phyloP scores from a whole-genome alignment of 805 yeast genomes.

The Yarrowia divulgata region DNA sequence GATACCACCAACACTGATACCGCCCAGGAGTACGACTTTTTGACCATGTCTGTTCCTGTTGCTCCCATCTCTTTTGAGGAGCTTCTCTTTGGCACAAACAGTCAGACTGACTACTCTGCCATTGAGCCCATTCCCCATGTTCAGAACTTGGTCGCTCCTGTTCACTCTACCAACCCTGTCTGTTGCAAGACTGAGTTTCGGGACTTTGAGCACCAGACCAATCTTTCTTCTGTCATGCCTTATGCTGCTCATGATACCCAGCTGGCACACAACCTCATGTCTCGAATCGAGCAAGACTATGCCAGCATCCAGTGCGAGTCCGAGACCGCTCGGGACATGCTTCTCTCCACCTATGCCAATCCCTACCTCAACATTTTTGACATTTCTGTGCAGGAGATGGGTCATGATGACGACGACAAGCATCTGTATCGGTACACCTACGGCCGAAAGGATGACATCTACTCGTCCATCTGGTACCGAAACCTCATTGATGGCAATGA shows the following conservation, averaged over 20 bases:
- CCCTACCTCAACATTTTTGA: slow-evolving; percentile 20
- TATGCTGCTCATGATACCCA: not conserved
- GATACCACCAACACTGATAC: not conserved
- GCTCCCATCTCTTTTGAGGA: not conserved
- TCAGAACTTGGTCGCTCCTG: too few relatives aligned
- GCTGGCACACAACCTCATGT: not conserved
- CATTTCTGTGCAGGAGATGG: slow-evolving; percentile 1
- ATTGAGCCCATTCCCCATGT: slow-evolving; percentile 1
- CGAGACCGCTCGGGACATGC: not conserved
- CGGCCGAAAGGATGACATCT: slow-evolving; percentile 1
- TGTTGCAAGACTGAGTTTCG: not conserved
- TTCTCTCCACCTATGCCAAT: not conserved
- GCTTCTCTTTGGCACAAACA: not conserved
- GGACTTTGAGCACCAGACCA: not conserved
- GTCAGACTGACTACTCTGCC: not conserved
- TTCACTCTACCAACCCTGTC: not conserved
- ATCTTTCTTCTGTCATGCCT: slow-evolving; percentile 1
- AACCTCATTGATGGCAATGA: not conserved
- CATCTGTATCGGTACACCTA: slow-evolving; percentile 3
- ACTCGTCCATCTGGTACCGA: slow-evolving; percentile 28
- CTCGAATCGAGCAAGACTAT: not conserved
- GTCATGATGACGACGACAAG: not conserved
- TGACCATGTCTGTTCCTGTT: not conserved
- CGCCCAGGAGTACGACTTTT: slow-evolving; percentile 16
- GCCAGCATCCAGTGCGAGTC: slow-evolving; percentile 22